phyloP scores from a whole-genome alignment of 331 rosid species.

The Phaseolus coccineus region DNA sequence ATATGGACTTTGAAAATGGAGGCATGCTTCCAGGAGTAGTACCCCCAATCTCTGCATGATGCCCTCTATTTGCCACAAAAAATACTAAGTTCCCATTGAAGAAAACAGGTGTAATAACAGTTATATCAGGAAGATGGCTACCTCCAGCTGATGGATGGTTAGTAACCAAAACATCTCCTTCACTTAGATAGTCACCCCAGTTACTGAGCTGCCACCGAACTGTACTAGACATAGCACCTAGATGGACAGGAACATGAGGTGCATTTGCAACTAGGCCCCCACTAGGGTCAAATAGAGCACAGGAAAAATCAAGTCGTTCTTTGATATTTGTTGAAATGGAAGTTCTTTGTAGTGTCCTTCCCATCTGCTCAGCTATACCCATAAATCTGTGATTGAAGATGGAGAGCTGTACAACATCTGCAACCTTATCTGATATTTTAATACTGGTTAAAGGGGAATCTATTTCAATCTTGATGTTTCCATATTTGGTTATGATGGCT shows the following conservation, averaged over 20 bases:
- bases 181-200: constrained; percentile 75
- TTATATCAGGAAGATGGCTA: constrained; percentile 95
- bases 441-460: constrained; percentile 57
- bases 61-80: constrained; percentile 92
- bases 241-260: constrained; percentile 90
- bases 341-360: constrained; percentile 92
- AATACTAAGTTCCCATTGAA: constrained; percentile 70
- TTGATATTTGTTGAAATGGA: constrained; percentile 93
- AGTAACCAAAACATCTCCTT: constrained; percentile 91
- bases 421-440: constrained; percentile 66
- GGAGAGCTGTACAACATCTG: constrained; percentile 89
- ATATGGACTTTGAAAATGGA: constrained; percentile 85
- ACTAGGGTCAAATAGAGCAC: constrained; percentile 89
- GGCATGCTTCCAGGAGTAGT: constrained; percentile 98
- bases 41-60: constrained; percentile 93
- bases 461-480: constrained; percentile 79
- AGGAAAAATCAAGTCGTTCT: constrained; percentile 92
- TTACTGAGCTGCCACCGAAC: constrained; percentile 81
- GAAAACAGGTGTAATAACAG: constrained; percentile 89
- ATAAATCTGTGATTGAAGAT: constrained; percentile 91
- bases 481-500: constrained; percentile 76
- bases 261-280: constrained; percentile 97
- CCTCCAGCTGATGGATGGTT: constrained; percentile 98
- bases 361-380: constrained; percentile 99
- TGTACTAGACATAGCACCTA: constrained; percentile 92